Conservation (phyloP, 257 asterid species). For the Capsicum chinense region DNA sequence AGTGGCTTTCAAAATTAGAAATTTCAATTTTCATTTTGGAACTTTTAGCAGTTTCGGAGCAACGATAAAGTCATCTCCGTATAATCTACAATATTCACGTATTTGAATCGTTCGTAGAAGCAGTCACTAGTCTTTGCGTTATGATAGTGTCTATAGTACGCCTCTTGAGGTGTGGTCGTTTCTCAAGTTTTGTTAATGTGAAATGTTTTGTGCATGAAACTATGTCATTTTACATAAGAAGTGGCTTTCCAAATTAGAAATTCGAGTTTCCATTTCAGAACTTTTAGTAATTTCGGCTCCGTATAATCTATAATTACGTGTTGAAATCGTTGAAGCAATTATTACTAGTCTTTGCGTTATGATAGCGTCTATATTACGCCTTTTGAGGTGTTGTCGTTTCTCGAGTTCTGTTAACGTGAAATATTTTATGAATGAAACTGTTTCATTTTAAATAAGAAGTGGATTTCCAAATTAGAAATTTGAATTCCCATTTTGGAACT, state of each 20-base stretch:
- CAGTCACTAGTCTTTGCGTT: neutral
- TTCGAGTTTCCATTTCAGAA: neutral
- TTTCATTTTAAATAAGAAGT: neutral
- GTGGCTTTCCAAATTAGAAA: conserved; percentile 12
- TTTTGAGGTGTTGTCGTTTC: too few relatives aligned
- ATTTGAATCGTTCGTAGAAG: rapidly evolving
- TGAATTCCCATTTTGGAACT: conserved; percentile 16
- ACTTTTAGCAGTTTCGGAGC: neutral
- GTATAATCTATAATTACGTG: neutral
- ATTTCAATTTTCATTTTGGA: conserved; percentile 4
- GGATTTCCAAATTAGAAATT: conserved; percentile 3
- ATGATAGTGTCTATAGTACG: too few relatives aligned
- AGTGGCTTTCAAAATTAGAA: conserved; percentile 10
- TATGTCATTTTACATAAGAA: rapidly evolving
- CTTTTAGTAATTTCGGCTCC: neutral
- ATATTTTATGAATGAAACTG: rapidly evolving
- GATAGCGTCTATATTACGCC: neutral
- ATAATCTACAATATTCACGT: neutral
- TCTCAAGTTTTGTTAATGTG: neutral
- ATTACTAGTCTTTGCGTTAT: neutral
- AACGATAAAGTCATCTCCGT: neutral
- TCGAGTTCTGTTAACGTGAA: rapidly evolving
- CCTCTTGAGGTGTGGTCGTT: too few relatives aligned
- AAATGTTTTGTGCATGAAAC: rapidly evolving
- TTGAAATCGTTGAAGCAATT: rapidly evolving